Conservation (phyloP, 345 rosid genomes). For the Bruguiera parviflora region DNA sequence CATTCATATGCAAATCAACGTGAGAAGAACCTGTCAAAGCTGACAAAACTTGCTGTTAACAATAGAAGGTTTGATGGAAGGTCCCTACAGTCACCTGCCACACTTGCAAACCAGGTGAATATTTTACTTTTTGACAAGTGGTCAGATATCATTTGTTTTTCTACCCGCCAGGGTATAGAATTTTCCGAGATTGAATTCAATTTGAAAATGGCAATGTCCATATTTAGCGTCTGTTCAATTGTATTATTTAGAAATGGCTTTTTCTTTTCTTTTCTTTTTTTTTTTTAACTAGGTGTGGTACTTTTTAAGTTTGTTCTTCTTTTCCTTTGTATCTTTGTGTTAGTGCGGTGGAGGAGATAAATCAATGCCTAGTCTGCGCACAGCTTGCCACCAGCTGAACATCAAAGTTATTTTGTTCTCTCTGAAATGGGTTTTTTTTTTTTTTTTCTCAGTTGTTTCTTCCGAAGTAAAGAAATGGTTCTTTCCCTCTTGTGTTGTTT, state of each 20-base stretch:
- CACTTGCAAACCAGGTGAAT: constrained; percentile 69
- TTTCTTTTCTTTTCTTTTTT: no score
- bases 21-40: constrained; percentile 64
- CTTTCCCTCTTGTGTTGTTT: neutral
- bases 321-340: no score
- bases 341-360: no score
- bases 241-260: no score
- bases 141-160: neutral
- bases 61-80: constrained; percentile 71
- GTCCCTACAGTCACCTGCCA: constrained; percentile 60
- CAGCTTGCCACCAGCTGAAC: no score
- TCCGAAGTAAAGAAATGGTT: no score
- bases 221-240: neutral
- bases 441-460: neutral
- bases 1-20: constrained; percentile 64
- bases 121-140: constrained; percentile 1
- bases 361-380: no score
- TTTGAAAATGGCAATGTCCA: neutral
- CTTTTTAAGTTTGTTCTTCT: no score
- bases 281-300: no score
- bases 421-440: neutral
- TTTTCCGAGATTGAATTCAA: neutral
- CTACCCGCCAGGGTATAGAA: no score
- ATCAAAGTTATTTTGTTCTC: no score
- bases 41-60: constrained; percentile 74